Conservation (phyloP, 805 yeast species). For the Wickerhamiella sorbophila region DNA sequence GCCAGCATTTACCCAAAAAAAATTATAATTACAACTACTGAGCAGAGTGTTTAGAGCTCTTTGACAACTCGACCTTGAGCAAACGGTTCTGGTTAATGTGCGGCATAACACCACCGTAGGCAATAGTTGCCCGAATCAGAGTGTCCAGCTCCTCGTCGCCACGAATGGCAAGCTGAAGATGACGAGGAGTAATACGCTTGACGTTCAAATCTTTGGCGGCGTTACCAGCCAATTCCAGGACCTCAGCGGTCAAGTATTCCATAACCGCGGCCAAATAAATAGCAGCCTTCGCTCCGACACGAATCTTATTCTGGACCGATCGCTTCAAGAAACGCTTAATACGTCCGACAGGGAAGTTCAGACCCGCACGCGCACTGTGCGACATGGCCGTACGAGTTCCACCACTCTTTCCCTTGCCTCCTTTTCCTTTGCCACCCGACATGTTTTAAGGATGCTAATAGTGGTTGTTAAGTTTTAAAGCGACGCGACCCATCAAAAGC, state of each 20-base stretch:
- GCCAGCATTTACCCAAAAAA: too few species aligned
- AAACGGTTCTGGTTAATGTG: constrained; percentile 88
- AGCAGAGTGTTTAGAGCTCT: constrained; percentile 27
- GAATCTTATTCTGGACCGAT: constrained; percentile 72
- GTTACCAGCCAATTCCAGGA: constrained; percentile 94
- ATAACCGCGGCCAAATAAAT: constrained; percentile 89
- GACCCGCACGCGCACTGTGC: constrained; percentile 49
- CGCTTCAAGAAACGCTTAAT: constrained; percentile 90
- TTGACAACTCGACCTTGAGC: constrained; percentile 37
- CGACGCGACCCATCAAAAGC: neutral
- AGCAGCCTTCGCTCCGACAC: constrained; percentile 99
- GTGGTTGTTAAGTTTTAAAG: constrained; percentile 1
- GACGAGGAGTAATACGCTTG: constrained; percentile 98
- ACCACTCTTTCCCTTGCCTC: constrained; percentile 84
- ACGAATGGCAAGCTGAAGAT: constrained; percentile 95
- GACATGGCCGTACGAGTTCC: constrained; percentile 10
- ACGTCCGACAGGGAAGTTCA: constrained; percentile 99
- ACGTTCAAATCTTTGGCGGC: constrained; percentile 99
- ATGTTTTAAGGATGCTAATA: neutral
- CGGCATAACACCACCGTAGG: constrained; percentile 99
- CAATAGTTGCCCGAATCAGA: constrained; percentile 84
- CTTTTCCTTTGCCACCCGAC: constrained; percentile 70
- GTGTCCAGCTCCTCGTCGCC: constrained; percentile 97
- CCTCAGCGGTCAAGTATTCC: constrained; percentile 96
- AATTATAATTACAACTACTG: neutral